phyloP scores from a whole-genome alignment of 1,284 basidiomycete species.

The Cryptococcus wingfieldii region DNA sequence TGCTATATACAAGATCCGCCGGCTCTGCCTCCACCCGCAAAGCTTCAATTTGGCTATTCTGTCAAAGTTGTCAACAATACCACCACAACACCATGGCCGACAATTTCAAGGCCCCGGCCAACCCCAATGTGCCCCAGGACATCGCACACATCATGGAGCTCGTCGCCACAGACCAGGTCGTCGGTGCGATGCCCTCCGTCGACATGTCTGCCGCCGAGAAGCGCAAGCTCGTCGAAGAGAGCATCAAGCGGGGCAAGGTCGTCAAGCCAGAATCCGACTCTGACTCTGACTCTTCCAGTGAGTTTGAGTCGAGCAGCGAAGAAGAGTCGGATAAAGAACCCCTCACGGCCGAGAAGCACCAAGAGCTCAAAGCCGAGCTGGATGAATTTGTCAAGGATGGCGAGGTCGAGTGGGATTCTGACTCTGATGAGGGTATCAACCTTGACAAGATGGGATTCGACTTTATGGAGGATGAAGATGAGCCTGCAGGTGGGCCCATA shows the following conservation, averaged over 20 bases:
- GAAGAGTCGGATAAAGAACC: constrained; percentile 24
- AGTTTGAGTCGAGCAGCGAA: constrained; percentile 28
- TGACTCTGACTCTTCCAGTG: constrained; percentile 25
- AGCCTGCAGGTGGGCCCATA: constrained; percentile 26
- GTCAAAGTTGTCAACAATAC: background rate
- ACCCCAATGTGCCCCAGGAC: constrained; percentile 36
- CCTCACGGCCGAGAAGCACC: constrained; percentile 26
- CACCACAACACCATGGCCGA: background rate
- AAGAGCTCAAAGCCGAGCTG: constrained; percentile 22
- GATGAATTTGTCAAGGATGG: constrained; percentile 16
- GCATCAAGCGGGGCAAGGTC: constrained; percentile 15
- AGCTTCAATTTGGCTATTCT: background rate
- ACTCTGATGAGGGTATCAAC: constrained; percentile 13
- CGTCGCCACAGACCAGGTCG: constrained; percentile 38
- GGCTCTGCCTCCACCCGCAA: background rate
- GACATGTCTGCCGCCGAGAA: constrained; percentile 35
- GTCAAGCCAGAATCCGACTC: background rate
- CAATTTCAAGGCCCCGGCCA: constrained; percentile 21
- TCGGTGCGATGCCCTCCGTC: constrained; percentile 33
- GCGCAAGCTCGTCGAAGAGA: constrained; percentile 32
- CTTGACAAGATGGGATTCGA: constrained; percentile 8
- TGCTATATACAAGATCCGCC: background rate
- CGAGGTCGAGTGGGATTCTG: constrained; percentile 5
- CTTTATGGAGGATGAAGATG: constrained; percentile 21
- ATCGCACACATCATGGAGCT: constrained; percentile 41